Conservation (phyloP, 768 basidiomycete species). For the Suillus plorans region DNA sequence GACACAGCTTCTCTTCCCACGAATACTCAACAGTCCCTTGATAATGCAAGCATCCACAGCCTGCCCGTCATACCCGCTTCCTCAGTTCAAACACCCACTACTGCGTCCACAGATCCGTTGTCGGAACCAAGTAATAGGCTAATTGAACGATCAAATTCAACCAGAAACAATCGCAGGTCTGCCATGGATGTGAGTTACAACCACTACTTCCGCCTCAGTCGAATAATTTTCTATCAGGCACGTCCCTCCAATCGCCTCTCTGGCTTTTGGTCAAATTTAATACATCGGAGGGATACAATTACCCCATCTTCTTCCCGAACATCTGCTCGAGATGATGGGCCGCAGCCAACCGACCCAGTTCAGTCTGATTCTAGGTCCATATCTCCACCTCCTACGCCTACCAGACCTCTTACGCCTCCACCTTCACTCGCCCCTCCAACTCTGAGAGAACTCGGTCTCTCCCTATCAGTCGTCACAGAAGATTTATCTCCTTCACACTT, state of each 20-base stretch:
- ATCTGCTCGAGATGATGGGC: constrained; percentile 33
- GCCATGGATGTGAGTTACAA: constrained; percentile 51
- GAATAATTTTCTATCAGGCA: constrained; percentile 34
- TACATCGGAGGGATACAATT: constrained; percentile 64
- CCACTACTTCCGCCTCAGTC: constrained; percentile 6
- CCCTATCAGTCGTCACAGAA: constrained; percentile 63
- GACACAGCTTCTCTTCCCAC: constrained; percentile 40
- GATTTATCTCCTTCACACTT: constrained; percentile 77
- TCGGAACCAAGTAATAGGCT: constrained; percentile 7
- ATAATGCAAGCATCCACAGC: constrained; percentile 58
- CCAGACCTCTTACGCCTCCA: constrained; percentile 66
- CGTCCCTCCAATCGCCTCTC: constrained; percentile 75
- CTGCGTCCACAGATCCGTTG: constrained; percentile 28
- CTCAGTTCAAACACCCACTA: constrained; percentile 22
- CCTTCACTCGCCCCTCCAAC: constrained; percentile 71
- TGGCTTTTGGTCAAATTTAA: constrained; percentile 80
- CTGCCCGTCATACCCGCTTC: constrained; percentile 51
- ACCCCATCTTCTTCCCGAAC: constrained; percentile 27
- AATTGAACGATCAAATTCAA: constrained; percentile 32
- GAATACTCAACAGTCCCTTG: constrained; percentile 39
- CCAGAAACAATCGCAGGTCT: constrained; percentile 48
- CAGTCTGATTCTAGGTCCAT: constrained; percentile 44
- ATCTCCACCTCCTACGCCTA: constrained; percentile 52
- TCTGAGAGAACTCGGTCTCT: constrained; percentile 73
- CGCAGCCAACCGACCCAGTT: constrained; percentile 19